Percentiles rank a stretch among this genome's conserved stretches.
These are phyloP conservation scores for Brachypodium distachyon DNA, from an alignment of 202 grass and related monocot species.

Conservation along the genomic window DNA sequence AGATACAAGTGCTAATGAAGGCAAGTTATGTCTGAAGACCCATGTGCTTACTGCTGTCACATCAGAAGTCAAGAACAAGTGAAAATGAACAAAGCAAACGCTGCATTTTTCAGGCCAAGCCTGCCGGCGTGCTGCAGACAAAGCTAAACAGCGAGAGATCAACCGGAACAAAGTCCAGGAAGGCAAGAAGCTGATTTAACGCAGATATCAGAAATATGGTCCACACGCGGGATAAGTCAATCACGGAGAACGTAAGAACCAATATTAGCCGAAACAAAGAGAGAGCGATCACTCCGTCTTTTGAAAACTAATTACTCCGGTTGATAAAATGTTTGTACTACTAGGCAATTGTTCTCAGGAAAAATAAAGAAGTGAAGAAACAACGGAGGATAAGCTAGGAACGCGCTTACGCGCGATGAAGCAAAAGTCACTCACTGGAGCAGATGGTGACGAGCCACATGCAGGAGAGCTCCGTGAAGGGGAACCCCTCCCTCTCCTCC, in stretches of 20 bases:
- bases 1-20: neutral
- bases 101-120: neutral
- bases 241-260: neutral
- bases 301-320: too few relatives aligned
- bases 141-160: neutral
- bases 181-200: neutral
- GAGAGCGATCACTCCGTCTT: too few relatives aligned
- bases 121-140: neutral
- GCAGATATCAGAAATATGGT: neutral
- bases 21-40: too few relatives aligned
- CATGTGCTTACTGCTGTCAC: neutral
- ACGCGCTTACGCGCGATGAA: too few relatives aligned
- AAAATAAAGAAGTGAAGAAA: neutral
- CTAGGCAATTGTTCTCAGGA: too few relatives aligned
- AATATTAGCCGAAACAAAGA: neutral
- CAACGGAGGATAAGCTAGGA: neutral
- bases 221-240: neutral
- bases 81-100: neutral
- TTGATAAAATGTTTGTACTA: too few relatives aligned
- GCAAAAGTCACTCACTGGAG: constrained; percentile 28
- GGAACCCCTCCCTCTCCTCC: constrained; percentile 15
- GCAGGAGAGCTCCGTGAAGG: constrained; percentile 38
- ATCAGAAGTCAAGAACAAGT: neutral
- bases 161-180: neutral
- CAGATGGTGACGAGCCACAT: constrained; percentile 49